Conservation (phyloP, 305 asterid species). For the Fraxinus xanthoxyloides region DNA sequence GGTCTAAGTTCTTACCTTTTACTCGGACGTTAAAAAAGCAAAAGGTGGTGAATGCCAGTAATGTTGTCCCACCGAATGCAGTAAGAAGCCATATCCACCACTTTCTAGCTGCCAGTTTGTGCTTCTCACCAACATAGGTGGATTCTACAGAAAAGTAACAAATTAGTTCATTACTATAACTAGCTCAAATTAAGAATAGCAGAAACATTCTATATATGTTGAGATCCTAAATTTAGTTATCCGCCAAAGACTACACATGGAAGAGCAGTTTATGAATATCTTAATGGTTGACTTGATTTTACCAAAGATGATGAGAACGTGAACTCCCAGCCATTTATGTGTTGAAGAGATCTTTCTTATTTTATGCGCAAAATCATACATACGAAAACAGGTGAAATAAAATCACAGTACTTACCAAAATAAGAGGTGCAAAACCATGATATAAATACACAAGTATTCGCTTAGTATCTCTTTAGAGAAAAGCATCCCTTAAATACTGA, state of each 20-base stretch:
- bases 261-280: background rate
- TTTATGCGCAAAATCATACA: background rate
- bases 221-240: background rate
- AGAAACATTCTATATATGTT: background rate
- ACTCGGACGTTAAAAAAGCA: background rate
- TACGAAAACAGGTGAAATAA: background rate
- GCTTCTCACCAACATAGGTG: background rate
- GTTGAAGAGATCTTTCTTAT: background rate
- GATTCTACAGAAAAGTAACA: background rate
- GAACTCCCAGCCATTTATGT: background rate
- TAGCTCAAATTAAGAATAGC: background rate
- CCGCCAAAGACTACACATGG: background rate
- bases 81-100: conserved; percentile 30
- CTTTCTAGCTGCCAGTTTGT: background rate
- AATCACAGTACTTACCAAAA: background rate
- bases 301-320: background rate
- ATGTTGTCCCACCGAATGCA: conserved; percentile 1
- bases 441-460: background rate
- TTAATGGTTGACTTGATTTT: background rate
- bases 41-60: conserved; percentile 2
- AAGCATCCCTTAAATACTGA: background rate
- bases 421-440: background rate
- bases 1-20: conserved; percentile 18
- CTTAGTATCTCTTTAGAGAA: background rate
- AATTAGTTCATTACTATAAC: background rate